phyloP scores from a whole-genome alignment of 371 early-diverging fungal species.

The Lichtheimia ramosa region DNA sequence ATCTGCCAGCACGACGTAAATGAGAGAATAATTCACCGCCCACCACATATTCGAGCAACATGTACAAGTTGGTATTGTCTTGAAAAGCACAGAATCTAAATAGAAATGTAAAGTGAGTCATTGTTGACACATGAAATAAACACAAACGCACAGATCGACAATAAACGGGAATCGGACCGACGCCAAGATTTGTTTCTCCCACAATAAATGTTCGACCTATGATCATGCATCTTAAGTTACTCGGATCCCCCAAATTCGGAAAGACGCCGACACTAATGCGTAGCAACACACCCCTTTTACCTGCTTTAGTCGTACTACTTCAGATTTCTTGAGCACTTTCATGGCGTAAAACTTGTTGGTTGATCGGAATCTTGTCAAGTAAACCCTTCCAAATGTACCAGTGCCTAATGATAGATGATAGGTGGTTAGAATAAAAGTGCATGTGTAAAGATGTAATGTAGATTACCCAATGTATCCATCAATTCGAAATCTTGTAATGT shows the following conservation, averaged over 20 bases:
- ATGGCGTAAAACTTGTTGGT: slow-evolving; percentile 87
- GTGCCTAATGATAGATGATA: slow-evolving; percentile 73
- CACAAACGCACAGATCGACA: slow-evolving; percentile 72
- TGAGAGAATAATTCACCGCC: slow-evolving; percentile 97
- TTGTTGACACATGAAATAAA: neutral
- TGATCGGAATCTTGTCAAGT: slow-evolving; percentile 68
- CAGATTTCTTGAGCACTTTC: slow-evolving; percentile 92
- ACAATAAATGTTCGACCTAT: slow-evolving; percentile 88
- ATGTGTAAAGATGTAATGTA: no score
- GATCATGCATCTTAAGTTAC: neutral
- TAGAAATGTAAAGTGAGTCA: neutral
- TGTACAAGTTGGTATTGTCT: slow-evolving; percentile 84
- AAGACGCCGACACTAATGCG: no score
- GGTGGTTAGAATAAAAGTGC: neutral
- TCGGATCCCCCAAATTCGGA: no score
- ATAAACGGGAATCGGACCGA: slow-evolving; percentile 87
- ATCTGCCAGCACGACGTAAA: slow-evolving; percentile 86
- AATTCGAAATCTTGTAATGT: slow-evolving; percentile 44
- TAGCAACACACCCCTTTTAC: slow-evolving; percentile 1
- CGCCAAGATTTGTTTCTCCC: slow-evolving; percentile 88
- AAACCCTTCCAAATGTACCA: slow-evolving; percentile 94
- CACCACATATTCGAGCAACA: slow-evolving; percentile 96
- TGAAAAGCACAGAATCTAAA: slow-evolving; percentile 87
- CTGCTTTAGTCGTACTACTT: slow-evolving; percentile 92
- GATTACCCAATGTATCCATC: slow-evolving; percentile 34